phyloP scores from a whole-genome alignment of 2,329 filamentous ascomycete species.

The Daldinia sp. region DNA sequence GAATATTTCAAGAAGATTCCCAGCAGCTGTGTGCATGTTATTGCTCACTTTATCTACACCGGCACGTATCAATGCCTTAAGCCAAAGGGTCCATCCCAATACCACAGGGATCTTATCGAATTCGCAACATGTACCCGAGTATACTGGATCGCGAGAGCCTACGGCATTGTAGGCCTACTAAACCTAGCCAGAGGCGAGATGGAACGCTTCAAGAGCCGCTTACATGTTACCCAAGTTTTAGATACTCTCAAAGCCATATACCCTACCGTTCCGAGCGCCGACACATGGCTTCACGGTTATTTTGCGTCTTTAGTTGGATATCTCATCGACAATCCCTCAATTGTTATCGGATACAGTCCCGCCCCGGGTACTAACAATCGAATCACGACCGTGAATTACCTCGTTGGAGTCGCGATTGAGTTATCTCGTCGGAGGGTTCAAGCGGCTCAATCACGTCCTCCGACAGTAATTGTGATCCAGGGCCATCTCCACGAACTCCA shows the following conservation, averaged over 20 bases:
- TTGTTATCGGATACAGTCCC: not conserved
- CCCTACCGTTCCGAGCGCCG: slow-evolving; percentile 5
- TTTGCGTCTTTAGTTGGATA: slow-evolving; percentile 26
- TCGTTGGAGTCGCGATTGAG: slow-evolving; percentile 25
- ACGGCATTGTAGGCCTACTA: slow-evolving; percentile 29
- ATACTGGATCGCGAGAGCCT: slow-evolving; percentile 33
- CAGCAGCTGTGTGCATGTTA: slow-evolving; percentile 31
- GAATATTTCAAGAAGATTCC: slow-evolving; percentile 29
- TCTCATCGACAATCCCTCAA: slow-evolving; percentile 14
- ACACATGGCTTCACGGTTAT: slow-evolving; percentile 34
- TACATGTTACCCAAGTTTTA: slow-evolving; percentile 25
- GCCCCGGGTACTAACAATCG: not conserved
- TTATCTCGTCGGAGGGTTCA: slow-evolving; percentile 18
- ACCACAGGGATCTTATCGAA: slow-evolving; percentile 29
- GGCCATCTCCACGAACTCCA: not conserved
- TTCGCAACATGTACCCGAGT: slow-evolving; percentile 34
- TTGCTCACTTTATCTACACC: slow-evolving; percentile 40
- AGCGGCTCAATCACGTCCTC: not conserved
- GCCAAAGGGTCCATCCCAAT: slow-evolving; percentile 23
- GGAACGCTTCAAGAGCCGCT: slow-evolving; percentile 20
- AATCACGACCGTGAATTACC: not conserved
- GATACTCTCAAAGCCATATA: slow-evolving; percentile 21
- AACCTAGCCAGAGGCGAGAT: slow-evolving; percentile 36
- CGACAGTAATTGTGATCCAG: too few relatives aligned
- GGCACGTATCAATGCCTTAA: slow-evolving; percentile 39